Base-by-base conservation (phyloP, 2,329 filamentous ascomycete genomes). In the Cucurbitaria berberidis region DNA sequence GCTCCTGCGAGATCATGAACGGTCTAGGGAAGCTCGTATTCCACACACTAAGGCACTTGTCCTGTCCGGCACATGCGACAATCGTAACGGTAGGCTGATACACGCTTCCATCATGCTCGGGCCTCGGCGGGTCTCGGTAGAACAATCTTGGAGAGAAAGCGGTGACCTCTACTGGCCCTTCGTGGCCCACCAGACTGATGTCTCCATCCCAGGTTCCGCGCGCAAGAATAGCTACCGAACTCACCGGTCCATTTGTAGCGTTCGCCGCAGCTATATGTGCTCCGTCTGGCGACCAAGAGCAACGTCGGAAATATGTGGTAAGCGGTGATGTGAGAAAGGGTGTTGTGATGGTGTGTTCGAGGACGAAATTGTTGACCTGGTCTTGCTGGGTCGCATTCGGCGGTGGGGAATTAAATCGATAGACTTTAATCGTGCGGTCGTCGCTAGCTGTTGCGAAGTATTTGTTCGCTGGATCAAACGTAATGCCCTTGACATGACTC, bases 391-490 rank as follows among this genome's bases (percentile, higher is more conserved):
- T 96, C 30, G 95, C 91, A 73, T 96, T 97, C 9, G 95, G 90
- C 1, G 89, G 85, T 0, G 95, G 74, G 1, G 93, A 89, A 2
- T 90, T 96, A 74, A 97, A 99, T 53, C 93, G 87, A 76, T 96
- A 98, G 66, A 99, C 91, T 74, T 96, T 96, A 76, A 99, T 96
- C 2, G 92, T 93, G 54, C 95, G 87, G 75, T 99, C 95, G 74
- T 99, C 95, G 77, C 92, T 96, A 2, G 96, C 93, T 0, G 96
- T 99, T 15, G 96, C 95, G 76, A 99, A 99, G 80, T 96, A 99
- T 74, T 98, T 99, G 80, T 98, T 98, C 36, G 95, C 95, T 0
- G 95, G 95, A 72, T 99, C 95, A 71, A 99, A 99, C 0, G 93
- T 96, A 67, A 99, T 96, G 57, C 96, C 95, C 75, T 99, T 99